Base-by-base conservation (phyloP, 2,329 filamentous ascomycete genomes). In the Beauveria scarabaeidicola region DNA sequence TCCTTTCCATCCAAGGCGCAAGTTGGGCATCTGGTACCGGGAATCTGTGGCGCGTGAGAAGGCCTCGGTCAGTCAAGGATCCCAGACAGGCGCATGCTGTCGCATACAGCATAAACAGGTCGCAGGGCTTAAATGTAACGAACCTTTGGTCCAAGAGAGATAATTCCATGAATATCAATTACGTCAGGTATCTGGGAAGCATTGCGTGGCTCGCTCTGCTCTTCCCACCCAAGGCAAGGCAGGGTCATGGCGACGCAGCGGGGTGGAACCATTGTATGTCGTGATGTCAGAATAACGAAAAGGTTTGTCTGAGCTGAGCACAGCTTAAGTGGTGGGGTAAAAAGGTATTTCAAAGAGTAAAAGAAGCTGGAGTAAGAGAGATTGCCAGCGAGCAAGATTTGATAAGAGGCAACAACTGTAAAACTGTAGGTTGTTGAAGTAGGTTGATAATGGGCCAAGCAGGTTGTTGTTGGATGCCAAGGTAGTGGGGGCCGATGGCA, bases 1-100 rank as follows among this genome's bases (percentile, higher is more conserved):
- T 82, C 80, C 62, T 77, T 73, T 61, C 80, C 80, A 50, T 73
- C 70, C 46, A 70, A 67, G 54, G 74, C 73, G 64, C 80, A 83
- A 5, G 75, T 81, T 52, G 79, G 78, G 67, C 80, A 83, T 64
- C 75, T 73, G 27, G 81, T 78, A 10, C 80, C 80, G 5, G 80
- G 75, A 61, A 81, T 74, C 68, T 74, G 48, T 62, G 41, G 62
- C 41, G 44, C 29, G 46, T 29, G 27, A 29, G 17, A 21, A 19
- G 29, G 1, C 8, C 9, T 19, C 21, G 8, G 50, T 59, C 41
- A 54, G 57, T 23, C 9, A 17, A 46, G 19, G 6, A 23, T 46
- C 3, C 19, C 13, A 41, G 29, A 23, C 29, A 40, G 51, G 57
- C 57, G 57, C 51, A 53, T 59, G 10, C 3, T 19, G 51, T 9